A percentile compares a stretch with the other conserved stretches of the same genome.
Evolutionary conservation across 495 filamentous ascomycete genomes (phyloP).

Genomic region (Trichoderma erinaceum): DNA sequence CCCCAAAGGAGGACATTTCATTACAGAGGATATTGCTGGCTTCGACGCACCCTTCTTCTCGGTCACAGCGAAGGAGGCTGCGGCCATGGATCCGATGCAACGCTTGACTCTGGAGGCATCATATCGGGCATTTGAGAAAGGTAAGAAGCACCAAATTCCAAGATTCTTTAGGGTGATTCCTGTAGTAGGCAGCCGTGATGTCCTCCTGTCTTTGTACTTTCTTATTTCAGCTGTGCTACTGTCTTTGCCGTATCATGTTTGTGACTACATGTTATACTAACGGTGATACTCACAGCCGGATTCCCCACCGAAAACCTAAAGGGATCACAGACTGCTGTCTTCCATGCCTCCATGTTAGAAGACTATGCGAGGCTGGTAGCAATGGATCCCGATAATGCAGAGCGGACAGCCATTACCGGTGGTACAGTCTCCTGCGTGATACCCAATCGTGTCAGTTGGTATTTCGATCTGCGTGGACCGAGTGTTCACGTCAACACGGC

Average conservation of each 20-base stretch:
- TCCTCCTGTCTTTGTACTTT: background rate
- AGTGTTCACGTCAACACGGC: conserved; percentile 24
- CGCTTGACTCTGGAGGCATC: conserved; percentile 42
- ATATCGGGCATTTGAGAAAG: conserved; percentile 49
- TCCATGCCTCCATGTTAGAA: conserved; percentile 26
- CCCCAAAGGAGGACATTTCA: conserved; percentile 27
- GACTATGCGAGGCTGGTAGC: conserved; percentile 27
- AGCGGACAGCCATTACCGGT: conserved; percentile 24
- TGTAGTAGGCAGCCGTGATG: background rate
- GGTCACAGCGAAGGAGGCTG: conserved; percentile 49
- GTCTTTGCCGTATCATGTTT: too few species aligned
- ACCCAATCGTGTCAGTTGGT: conserved; percentile 49
- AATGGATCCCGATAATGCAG: conserved; percentile 26
- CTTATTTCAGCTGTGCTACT: background rate
- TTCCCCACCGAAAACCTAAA: conserved; percentile 18
- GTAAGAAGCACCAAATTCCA: conserved; percentile 14
- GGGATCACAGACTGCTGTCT: conserved; percentile 27
- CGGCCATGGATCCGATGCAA: conserved; percentile 29
- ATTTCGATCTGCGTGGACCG: conserved; percentile 29
- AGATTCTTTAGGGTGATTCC: too few species aligned
- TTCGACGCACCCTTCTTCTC: conserved; percentile 54
- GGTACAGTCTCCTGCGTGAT: conserved; percentile 33
- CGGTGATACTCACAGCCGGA: conserved; percentile 24
- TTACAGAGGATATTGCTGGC: conserved; percentile 36
- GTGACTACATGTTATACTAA: too few species aligned